Evolutionary conservation across 179 eudicot species (phyloP).

Genomic region (Corrigiola litoralis): DNA sequence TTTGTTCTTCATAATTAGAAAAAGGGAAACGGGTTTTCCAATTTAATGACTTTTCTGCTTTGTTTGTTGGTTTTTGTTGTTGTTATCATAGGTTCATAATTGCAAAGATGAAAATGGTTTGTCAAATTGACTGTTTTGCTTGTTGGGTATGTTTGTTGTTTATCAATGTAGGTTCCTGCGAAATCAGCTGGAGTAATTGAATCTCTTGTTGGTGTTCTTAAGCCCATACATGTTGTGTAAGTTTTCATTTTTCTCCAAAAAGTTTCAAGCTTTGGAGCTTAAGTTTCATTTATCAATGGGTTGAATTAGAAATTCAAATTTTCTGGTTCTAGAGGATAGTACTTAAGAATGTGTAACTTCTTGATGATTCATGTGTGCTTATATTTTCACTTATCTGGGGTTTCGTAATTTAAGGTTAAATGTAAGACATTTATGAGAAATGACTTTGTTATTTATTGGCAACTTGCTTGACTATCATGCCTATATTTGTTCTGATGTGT

Average conservation of each 20-base stretch:
- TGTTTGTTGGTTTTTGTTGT: background rate
- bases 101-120: too few species aligned
- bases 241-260: background rate
- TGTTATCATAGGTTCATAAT: too few species aligned
- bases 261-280: background rate
- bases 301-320: background rate
- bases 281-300: background rate
- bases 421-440: too few species aligned
- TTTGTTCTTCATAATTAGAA: too few species aligned
- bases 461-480: too few species aligned
- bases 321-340: background rate
- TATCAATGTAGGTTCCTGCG: slow-evolving; percentile 48
- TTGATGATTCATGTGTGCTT: background rate
- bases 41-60: background rate
- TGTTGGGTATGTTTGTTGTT: background rate
- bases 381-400: background rate
- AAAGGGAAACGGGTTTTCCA: too few species aligned
- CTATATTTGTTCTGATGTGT: background rate
- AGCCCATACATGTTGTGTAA: slow-evolving; percentile 61
- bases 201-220: slow-evolving; percentile 65
- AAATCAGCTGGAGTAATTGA: slow-evolving; percentile 81
- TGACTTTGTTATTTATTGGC: too few species aligned
- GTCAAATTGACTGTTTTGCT: too few species aligned
- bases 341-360: background rate
- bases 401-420: background rate